These are phyloP conservation scores for Plasmodium cynomolgi DNA, from an alignment of 169 alveolate species.

Conservation along the genomic window DNA sequence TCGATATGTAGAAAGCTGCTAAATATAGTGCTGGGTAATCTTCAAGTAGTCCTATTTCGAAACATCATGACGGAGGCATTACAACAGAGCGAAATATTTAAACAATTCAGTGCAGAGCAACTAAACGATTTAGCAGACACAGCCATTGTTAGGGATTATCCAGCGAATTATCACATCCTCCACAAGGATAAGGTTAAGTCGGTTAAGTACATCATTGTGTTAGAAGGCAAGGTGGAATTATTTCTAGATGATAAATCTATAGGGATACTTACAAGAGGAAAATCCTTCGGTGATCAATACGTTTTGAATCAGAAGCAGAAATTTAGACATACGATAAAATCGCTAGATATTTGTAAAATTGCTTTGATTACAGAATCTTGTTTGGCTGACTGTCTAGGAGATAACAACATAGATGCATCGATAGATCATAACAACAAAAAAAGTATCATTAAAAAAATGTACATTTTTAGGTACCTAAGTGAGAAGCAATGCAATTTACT, in stretches of 20 bases:
- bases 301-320: constrained; percentile 88
- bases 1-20: constrained; percentile 88
- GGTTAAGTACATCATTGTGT: constrained; percentile 86
- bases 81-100: constrained; percentile 89
- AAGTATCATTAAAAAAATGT: constrained; percentile 85
- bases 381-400: constrained; percentile 84
- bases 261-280: constrained; percentile 91
- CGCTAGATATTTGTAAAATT: constrained; percentile 82
- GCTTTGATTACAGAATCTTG: constrained; percentile 88
- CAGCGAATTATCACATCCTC: constrained; percentile 77
- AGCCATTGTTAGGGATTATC: constrained; percentile 85
- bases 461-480: constrained; percentile 88
- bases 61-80: constrained; percentile 88
- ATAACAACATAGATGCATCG: constrained; percentile 86
- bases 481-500: constrained; percentile 86
- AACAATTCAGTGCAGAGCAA: constrained; percentile 88
- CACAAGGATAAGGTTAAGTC: constrained; percentile 85
- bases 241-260: constrained; percentile 77
- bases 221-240: constrained; percentile 90
- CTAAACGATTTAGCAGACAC: constrained; percentile 84
- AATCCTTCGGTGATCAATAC: constrained; percentile 95
- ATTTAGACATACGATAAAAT: constrained; percentile 86
- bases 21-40: constrained; percentile 88
- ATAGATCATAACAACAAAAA: constrained; percentile 88
- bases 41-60: constrained; percentile 90